Evolutionary conservation across 345 rosid species (phyloP), one percentile per base, ranked within the genome.

Genomic region (Brassica nigra): DNA sequence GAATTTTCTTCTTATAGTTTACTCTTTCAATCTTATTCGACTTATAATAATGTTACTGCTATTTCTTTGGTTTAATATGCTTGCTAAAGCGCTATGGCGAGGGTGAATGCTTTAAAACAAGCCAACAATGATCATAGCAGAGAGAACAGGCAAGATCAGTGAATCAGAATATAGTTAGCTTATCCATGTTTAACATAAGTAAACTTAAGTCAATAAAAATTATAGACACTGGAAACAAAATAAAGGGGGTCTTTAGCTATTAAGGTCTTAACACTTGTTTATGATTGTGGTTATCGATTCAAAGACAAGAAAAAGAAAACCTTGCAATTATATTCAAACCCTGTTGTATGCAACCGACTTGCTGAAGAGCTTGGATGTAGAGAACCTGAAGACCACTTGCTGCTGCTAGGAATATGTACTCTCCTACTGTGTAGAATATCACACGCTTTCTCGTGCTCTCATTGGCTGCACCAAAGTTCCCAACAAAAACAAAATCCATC

Each of bases 301-400:
- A 30, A 70, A 55, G 73, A 55, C 73, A 10, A 71, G 8, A 12
- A 72, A 29, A 7, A 39, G 44, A 18, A 73, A 44, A 76, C 62
- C 68, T 47, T 16, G 55, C 31, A 0, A n/a, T 16, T 75, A 55
- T 23, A 59, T 73, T 91, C 86, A 93, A 80, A 91, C 99, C 73
- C 98, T 86, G 83, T 87, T 91, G 88, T 91, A 93, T 39, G 90
- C 95, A 59, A 91, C 91, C 8, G 97, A 89, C 83, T 91, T 90
- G 93, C 96, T 95, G 84, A 95, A 95, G 82, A 95, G 99, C 76
- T 85, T 94, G 96, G 68, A 91, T 88, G 78, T 89, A 93, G 1
- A 88, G 55, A 4, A 90, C 97, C 61, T 93, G 98, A 84, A 95
- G 89, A 0, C 85, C 74, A 74, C 99, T 95, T 2, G 85, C 90